Base-by-base conservation (phyloP, 495 filamentous ascomycete species). In the Tuber aestivum region DNA sequence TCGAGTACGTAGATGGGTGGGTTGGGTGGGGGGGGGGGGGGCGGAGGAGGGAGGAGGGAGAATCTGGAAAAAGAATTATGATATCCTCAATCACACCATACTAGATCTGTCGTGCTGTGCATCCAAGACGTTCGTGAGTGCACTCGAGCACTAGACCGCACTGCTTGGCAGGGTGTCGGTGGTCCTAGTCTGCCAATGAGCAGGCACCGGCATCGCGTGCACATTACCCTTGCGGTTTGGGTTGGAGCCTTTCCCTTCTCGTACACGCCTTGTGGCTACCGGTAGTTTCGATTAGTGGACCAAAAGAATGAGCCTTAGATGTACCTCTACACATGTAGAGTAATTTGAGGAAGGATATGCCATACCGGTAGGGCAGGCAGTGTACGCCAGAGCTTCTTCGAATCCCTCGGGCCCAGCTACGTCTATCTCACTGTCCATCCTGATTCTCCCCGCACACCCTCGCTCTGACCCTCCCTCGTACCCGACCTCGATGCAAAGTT, bases 151-250 rank as follows among this genome's bases (percentile, higher is more conserved):
- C n/a, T n/a, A n/a, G n/a, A n/a, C n/a, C 27, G 76, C 75, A 79
- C 75, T 69, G 72, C 77, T 79, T 79, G 77, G 77, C 77, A 79
- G 77, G 76, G 76, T 72, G 74, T 75, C 56, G n/a, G n/a, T 72
- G 50, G 72, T 75, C 72, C 74, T 41, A 74, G 48, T 45, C 48
- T 40, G 50, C 75, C 75, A 41, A 75, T 37, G 70, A 79, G 72
- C 45, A 79, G 78, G 70, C 78, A 61, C 78, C 70, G 75, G 71
- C 78, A 75, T 68, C 78, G 78, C 76, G 70, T 79, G 77, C 78
- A 79, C 78, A 72, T 79, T 75, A 75, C 76, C 21, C 76, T 79
- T 79, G 76, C 20, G 70, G 78, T 72, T 73, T 79, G 76, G 78
- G 35, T 79, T 78, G 37, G 70, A 74, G 41, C 77, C 38, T 70